Evolutionary conservation across 495 filamentous ascomycete genomes (phyloP), one percentile per base, ranked within the genome.

Genomic region (Neurospora sp.): DNA sequence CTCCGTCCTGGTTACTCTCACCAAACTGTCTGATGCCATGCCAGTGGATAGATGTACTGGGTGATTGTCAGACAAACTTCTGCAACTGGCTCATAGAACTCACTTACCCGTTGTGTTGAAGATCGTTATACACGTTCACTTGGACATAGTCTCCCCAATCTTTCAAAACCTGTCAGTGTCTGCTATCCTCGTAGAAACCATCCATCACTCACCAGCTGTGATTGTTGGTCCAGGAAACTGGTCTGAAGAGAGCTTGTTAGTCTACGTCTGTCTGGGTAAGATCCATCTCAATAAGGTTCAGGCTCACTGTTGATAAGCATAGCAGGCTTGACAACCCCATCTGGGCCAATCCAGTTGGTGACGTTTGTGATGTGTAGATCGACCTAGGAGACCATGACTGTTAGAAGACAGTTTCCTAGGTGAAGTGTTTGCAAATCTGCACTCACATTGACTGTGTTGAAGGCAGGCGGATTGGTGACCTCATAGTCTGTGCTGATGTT

Each of bases 141-240:
- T 86, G 71, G 61, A 91, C 79, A 70, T 81, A 87, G 74, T 91
- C 89, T 7, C 89, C 89, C 86, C 88, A 89, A 71, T 91, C 83
- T 9, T 37, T n/a, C 42, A 72, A 84, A 81, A 70, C 1, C 89
- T 79, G 5, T 82, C 84, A 37, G 88, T 40, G 3, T 48, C 44
- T 22, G 5, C 44, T 48, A 3, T 18, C 44, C 44, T 27, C 16
- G 35, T 16, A 5, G 35, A 18, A 5, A 38, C 40, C 11, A 20
- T 1, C 18, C 35, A 40, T 16, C 3, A 66, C 73, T 66, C 39
- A 74, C 73, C 73, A 2, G 79, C 79, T 41, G 73, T 69, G 53
- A 80, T 76, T 6, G 73, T 75, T 1, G 79, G 79, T 3, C 79
- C 79, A 10, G 77, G 79, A 31, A 74, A 79, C 35, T 76, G 74